Base-by-base conservation (phyloP, 2,329 filamentous ascomycete genomes). In the Nemania diffusa region DNA sequence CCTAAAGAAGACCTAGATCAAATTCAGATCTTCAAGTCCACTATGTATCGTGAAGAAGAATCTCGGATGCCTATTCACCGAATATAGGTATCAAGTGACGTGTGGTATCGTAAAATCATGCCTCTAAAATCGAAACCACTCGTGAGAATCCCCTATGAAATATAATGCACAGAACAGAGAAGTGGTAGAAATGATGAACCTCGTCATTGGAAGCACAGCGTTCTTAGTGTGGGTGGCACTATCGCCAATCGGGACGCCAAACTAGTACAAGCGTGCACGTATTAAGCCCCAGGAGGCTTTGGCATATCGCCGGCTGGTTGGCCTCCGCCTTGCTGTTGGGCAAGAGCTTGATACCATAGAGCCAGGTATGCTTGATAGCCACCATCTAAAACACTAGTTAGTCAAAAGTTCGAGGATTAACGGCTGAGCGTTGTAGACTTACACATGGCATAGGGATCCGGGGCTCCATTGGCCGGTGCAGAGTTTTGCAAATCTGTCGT, bases 341-440 rank as follows among this genome's bases (percentile, higher is more conserved):
- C 84, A 76, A 87, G 57, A 29, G 91, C 91, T 76, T 92, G 90
- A 81, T 93, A 94, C 92, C 92, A 96, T 73, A 94, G 84, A 46
- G 91, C 88, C 66, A 93, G 81, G 77, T 95, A 96, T 73, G 91
- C 91, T 73, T 94, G 87, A 79, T 95, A 95, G 68, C 92, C 92
- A 72, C 92, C 92, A 80, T 94, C 88, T 90, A 67, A 42, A 46
- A 72, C 69, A 42, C 44, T 22, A n/a, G 60, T 77, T 69, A 78
- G 78, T 72, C 68, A 70, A 26, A 44, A 40, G 22, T 52, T 46
- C 9, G 13, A 24, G 26, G 27, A 51, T 44, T 57, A 11, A 17
- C 7, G 7, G 24, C 8, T 40, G n/a, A n/a, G n/a, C 13, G 32
- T n/a, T 26, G 20, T 64, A 44, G 11, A 82, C 88, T 83, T 83